Base-by-base conservation (phyloP, 208 protist species). In the Trypanosoma boissoni region DNA sequence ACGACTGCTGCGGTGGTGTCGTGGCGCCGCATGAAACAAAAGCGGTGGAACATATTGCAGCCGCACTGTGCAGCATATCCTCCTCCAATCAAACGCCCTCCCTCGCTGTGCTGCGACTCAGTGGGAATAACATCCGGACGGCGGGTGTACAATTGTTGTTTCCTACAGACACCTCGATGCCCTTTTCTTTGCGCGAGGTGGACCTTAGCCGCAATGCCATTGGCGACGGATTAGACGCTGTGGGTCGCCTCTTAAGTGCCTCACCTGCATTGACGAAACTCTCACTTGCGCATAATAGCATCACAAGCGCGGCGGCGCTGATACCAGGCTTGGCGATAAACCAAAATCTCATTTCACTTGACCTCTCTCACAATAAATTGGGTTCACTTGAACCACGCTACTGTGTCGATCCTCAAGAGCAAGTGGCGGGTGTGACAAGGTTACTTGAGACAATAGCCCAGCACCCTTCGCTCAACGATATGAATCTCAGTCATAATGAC, bases 401-500 rank as follows among this genome's bases (percentile, higher is more conserved):
- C 29, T 65, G 61, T 60, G 50, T 31, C 20, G 64, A 66, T 34
- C 48, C 42, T 23, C 20, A 58, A 14, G 74, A 57, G 46, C 76
- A 78, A 42, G 20, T 74, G 9, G 52, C 24, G n/a, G 62, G 55
- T 16, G 68, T 89, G 3, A 49, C 26, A 16, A 39, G 67, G 26
- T 59, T 88, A 14, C 50, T 88, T 23, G 29, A 66, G 0, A 42
- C 48, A 20, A 32, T 89, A 5, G 61, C 66, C 55, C 68, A 41
- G 21, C 73, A 78, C 58, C 83, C 41, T 9, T 56, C 54, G 12
- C 72, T 91, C 20, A 48, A 56, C 26, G 57, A 63, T 26, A 21
- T 91, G 2, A 68, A 89, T 59, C 56, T 94, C 23, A 81, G 81
- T 68, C 75, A 76, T 62, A 94, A 94, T 58, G 83, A 94, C 41